A percentile compares a stretch with the other conserved stretches of the same genome.
phyloP scores from a whole-genome alignment of 768 basidiomycete species.

The Gautieria morchelliformis region DNA sequence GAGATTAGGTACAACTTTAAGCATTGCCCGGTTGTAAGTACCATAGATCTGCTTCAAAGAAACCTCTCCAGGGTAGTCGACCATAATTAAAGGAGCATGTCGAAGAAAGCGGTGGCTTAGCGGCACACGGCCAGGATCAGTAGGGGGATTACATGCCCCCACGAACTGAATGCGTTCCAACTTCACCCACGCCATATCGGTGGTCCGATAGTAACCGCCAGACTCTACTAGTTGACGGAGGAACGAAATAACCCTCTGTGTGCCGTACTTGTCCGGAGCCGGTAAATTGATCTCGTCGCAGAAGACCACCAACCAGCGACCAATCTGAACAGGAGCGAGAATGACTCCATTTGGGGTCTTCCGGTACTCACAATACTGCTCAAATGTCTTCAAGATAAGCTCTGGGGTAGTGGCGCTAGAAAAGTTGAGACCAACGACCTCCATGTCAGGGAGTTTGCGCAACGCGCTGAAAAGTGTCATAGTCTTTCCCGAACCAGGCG shows the following conservation, averaged over 20 bases:
- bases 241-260: constrained; percentile 97
- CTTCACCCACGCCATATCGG: constrained; percentile 95
- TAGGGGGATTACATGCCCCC: constrained; percentile 98
- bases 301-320: constrained; percentile 98
- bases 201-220: constrained; percentile 89
- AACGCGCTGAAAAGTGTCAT: constrained; percentile 99
- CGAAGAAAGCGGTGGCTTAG: constrained; percentile 95
- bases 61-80: constrained; percentile 95
- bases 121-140: constrained; percentile 98
- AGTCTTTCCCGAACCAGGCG: constrained; percentile 99
- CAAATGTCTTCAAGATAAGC: constrained; percentile 97
- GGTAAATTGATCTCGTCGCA: constrained; percentile 99
- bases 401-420: constrained; percentile 98
- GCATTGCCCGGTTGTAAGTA: constrained; percentile 90
- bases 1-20: constrained; percentile 92
- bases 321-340: constrained; percentile 87
- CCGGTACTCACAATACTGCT: constrained; percentile 98
- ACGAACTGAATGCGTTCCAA: constrained; percentile 99
- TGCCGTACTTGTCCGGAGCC: constrained; percentile 95
- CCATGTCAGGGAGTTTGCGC: constrained; percentile 96
- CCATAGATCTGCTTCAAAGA: constrained; percentile 98
- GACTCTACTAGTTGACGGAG: constrained; percentile 92
- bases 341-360: constrained; percentile 99
- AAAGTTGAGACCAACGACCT: constrained; percentile 98
- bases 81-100: constrained; percentile 96